Conservation (phyloP, 169 alveolate genomes). For the Nephromyces sp. region DNA sequence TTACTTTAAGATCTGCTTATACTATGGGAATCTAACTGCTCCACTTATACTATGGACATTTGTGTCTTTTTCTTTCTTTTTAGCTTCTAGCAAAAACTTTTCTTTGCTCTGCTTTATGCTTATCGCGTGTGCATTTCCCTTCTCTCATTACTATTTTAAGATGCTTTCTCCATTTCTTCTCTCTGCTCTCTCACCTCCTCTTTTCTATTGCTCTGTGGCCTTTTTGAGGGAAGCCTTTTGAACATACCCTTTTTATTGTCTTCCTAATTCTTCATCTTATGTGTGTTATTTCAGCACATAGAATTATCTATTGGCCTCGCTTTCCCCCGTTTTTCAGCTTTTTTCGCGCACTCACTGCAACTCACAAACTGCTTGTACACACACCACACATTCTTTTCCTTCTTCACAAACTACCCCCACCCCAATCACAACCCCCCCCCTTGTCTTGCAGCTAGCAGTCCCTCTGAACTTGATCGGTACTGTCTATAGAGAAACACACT, state of each 20-base stretch:
- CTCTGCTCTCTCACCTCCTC: background rate
- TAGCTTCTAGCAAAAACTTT: no score
- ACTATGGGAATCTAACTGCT: no score
- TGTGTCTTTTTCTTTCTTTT: no score
- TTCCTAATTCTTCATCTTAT: background rate
- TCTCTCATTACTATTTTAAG: background rate
- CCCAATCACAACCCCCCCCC: background rate
- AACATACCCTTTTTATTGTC: background rate
- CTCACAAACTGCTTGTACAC: background rate
- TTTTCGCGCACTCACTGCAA: background rate
- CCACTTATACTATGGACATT: no score
- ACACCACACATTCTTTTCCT: background rate
- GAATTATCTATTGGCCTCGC: no score
- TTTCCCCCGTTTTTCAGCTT: background rate
- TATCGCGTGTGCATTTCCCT: background rate
- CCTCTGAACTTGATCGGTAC: conserved; percentile 47
- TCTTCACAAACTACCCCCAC: background rate
- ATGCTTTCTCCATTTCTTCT: background rate
- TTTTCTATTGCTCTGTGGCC: background rate
- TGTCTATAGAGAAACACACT: conserved; percentile 38
- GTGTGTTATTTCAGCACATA: no score
- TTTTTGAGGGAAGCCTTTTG: no score
- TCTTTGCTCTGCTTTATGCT: background rate
- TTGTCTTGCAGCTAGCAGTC: conserved; percentile 41
- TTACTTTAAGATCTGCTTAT: no score